Evolutionary conservation across 345 rosid species (phyloP), one percentile per base, ranked within the genome.

Genomic region (Trapa bicornis): DNA sequence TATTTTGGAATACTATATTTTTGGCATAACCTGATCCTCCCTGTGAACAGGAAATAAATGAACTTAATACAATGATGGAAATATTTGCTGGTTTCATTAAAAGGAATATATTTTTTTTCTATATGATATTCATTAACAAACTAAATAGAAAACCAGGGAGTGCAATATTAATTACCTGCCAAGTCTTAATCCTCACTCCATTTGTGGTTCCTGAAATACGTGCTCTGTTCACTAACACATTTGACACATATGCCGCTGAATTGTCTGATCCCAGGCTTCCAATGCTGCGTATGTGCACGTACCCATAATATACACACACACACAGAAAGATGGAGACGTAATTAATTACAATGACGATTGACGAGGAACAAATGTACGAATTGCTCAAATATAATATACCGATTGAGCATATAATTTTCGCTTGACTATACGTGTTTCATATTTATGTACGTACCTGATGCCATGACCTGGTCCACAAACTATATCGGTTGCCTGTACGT

Each of bases 391-490:
- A 8, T 4, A 41, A 41, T 41, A 3, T 4, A 41, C 7, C 7
- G 7, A 41, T 41, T 41, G 43, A 41, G 43, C 7, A 0, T 41
- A 41, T 37, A n/a, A 14, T 32, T 53, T 15, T 48, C 37, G 60
- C 33, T 48, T 17, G 4, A 50, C 12, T 16, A 36, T 45, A 47
- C 37, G 32, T 61, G 65, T 41, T 41, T 22, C 29, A 22, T 22
- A 22, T 1, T 16, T 4, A 13, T 60, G 15, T 15, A 71, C 41
- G 16, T 32, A 93, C 98, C 98, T 93, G 71, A 94, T 90, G 65
- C 99, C 97, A 68, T 94, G 99, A 17, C 99, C 99, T 0, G 99
- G 97, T 47, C 99, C 99, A 47, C 99, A 94, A 13, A 77, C 82
- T 54, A 94, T 87, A 57, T 84, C 87, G n/a, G 84, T 82, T 41